These are phyloP conservation scores for Aureobasidium sp. DNA, from an alignment of 2,329 filamentous ascomycete genomes.

Conservation along the genomic window DNA sequence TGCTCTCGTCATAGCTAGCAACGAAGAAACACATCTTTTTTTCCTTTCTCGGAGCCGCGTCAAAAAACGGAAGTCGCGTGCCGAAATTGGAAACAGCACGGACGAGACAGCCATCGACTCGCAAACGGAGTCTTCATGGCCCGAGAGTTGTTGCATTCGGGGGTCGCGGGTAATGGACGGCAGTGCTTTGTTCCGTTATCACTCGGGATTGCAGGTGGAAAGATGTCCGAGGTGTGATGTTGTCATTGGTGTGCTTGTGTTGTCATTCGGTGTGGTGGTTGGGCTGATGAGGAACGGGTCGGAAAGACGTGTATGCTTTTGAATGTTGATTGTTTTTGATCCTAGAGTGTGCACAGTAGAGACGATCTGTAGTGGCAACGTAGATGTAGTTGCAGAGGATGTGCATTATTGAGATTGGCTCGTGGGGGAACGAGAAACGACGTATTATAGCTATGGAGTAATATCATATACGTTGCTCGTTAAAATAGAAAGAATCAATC, in stretches of 20 bases:
- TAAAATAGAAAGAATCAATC: neutral
- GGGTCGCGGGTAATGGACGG: neutral
- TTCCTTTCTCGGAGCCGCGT: neutral
- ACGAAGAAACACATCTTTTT: too few relatives aligned
- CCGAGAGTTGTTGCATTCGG: neutral
- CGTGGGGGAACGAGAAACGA: neutral
- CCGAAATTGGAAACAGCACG: neutral
- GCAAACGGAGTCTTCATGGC: neutral
- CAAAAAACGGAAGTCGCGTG: neutral
- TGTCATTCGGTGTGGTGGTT: neutral
- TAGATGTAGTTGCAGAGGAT: neutral
- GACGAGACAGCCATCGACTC: neutral
- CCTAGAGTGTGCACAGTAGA: neutral
- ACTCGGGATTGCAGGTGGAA: neutral
- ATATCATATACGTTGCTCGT: neutral
- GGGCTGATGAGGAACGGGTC: neutral
- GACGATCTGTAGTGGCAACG: neutral
- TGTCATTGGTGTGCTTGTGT: neutral
- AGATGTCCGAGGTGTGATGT: neutral
- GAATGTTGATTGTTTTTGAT: neutral
- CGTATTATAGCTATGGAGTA: too few relatives aligned
- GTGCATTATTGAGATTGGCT: neutral
- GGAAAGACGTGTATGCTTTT: constrained; percentile 1
- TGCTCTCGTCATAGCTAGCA: too few relatives aligned
- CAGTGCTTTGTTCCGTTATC: neutral